Percentiles rank a stretch among this genome's conserved stretches.
Evolutionary conservation across 257 asterid genomes (phyloP).

Genomic region (Capsicum baccatum): DNA sequence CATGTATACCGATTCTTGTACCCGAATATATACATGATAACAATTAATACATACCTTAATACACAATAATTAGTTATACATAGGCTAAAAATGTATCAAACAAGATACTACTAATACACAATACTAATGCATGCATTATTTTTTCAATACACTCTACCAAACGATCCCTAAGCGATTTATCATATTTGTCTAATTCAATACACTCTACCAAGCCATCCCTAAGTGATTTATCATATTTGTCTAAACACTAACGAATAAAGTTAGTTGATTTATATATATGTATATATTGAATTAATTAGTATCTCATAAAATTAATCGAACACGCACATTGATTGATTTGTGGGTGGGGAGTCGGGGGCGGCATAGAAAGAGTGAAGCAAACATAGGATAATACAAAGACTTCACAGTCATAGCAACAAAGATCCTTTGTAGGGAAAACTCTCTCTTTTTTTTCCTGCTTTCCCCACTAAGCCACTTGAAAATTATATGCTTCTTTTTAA

Average conservation of each 20-base stretch:
- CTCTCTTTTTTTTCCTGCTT: conserved; percentile 13
- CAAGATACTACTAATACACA: too few species aligned
- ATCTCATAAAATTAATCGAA: background rate
- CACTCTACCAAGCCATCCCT: too few species aligned
- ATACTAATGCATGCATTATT: too few species aligned
- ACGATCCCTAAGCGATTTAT: too few species aligned
- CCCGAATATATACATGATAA: too few species aligned
- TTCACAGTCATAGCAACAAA: conserved; percentile 40
- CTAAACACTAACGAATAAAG: background rate
- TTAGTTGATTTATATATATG: background rate
- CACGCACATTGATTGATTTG: too few species aligned
- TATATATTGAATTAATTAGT: background rate
- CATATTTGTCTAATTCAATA: too few species aligned
- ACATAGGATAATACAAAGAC: conserved; percentile 41
- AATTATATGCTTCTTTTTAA: background rate
- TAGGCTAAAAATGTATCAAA: too few species aligned
- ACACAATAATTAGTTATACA: too few species aligned
- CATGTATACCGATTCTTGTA: too few species aligned
- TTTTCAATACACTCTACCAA: too few species aligned
- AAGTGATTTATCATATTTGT: background rate
- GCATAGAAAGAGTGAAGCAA: conserved; percentile 2
- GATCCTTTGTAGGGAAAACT: conserved; percentile 39
- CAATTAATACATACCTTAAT: too few species aligned
- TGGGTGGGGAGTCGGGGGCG: background rate
- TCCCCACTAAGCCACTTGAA: conserved; percentile 48